phyloP scores from a whole-genome alignment of 2,329 filamentous ascomycete genomes.

The Decorospora gaudefroyi region DNA sequence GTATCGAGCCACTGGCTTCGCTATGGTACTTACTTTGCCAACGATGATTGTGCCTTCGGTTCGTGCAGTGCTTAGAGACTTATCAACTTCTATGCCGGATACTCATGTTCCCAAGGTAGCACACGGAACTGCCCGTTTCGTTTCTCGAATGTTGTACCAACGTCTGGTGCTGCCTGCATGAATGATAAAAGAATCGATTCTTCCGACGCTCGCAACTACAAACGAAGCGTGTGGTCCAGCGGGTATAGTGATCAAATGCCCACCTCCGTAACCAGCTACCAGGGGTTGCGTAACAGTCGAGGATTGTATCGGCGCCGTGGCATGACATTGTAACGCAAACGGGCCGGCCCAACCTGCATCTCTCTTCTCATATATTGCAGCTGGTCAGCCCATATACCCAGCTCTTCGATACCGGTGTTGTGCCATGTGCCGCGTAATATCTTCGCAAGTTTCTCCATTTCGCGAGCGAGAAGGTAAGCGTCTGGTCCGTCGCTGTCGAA shows the following conservation, averaged over 20 bases:
- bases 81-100: too few relatives aligned
- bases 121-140: too few relatives aligned
- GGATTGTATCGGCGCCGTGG: slow-evolving; percentile 5
- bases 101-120: too few relatives aligned
- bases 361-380: slow-evolving; percentile 16
- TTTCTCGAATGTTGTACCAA: too few relatives aligned
- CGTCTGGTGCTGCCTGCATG: too few relatives aligned
- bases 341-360: slow-evolving; percentile 7
- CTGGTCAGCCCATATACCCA: slow-evolving; percentile 11
- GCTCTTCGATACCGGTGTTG: slow-evolving; percentile 8
- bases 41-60: too few relatives aligned
- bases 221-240: neutral
- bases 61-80: too few relatives aligned
- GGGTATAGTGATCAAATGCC: neutral
- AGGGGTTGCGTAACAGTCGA: slow-evolving; percentile 1
- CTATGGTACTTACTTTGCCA: too few relatives aligned
- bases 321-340: slow-evolving; percentile 2
- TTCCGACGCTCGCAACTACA: too few relatives aligned
- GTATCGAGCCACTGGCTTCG: too few relatives aligned
- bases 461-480: slow-evolving; percentile 14
- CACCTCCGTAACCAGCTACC: slow-evolving; percentile 1
- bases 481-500: slow-evolving; percentile 12
- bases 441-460: slow-evolving; percentile 16
- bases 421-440: slow-evolving; percentile 6
- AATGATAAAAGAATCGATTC: too few relatives aligned